Percentiles rank a stretch among this genome's conserved stretches.
Conservation (phyloP, 495 filamentous ascomycete species). For the Penicillium nucicola region DNA sequence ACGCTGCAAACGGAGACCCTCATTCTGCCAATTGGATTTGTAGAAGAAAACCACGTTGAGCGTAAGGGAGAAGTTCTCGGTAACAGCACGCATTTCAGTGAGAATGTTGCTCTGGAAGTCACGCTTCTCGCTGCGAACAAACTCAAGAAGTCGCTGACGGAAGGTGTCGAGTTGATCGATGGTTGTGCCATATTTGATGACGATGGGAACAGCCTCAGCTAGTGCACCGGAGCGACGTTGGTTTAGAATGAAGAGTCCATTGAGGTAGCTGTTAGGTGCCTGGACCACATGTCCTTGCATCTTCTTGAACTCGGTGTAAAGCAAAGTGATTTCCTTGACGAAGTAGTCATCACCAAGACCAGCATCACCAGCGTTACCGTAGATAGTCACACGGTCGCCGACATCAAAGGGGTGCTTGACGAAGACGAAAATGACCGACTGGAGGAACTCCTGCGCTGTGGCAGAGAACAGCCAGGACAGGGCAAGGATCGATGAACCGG, state of each 20-base stretch:
- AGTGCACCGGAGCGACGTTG: conserved; percentile 85
- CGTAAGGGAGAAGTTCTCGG: conserved; percentile 67
- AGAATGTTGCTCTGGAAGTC: conserved; percentile 90
- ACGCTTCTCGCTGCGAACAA: conserved; percentile 80
- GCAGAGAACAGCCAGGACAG: conserved; percentile 89
- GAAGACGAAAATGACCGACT: conserved; percentile 92
- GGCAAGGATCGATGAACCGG: conserved; percentile 80
- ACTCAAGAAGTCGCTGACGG: conserved; percentile 78
- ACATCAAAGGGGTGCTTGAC: conserved; percentile 98
- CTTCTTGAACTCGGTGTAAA: conserved; percentile 98
- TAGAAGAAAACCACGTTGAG: conserved; percentile 98
- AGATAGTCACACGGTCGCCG: conserved; percentile 87
- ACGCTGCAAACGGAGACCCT: conserved; percentile 80
- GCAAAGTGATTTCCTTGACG: conserved; percentile 89
- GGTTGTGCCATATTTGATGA: conserved; percentile 86
- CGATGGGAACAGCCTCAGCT: conserved; percentile 81
- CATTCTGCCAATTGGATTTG: conserved; percentile 93
- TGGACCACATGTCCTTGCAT: conserved; percentile 96
- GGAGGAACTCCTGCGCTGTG: conserved; percentile 90
- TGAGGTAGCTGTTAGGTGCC: conserved; percentile 90
- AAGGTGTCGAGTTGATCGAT: conserved; percentile 83
- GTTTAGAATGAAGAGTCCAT: conserved; percentile 91
- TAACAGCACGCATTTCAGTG: conserved; percentile 74
- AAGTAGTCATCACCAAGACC: conserved; percentile 90
- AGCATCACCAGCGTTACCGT: conserved; percentile 78